These are phyloP conservation scores for Darksidea phi DNA, from an alignment of 495 filamentous ascomycete species.

Conservation along the genomic window DNA sequence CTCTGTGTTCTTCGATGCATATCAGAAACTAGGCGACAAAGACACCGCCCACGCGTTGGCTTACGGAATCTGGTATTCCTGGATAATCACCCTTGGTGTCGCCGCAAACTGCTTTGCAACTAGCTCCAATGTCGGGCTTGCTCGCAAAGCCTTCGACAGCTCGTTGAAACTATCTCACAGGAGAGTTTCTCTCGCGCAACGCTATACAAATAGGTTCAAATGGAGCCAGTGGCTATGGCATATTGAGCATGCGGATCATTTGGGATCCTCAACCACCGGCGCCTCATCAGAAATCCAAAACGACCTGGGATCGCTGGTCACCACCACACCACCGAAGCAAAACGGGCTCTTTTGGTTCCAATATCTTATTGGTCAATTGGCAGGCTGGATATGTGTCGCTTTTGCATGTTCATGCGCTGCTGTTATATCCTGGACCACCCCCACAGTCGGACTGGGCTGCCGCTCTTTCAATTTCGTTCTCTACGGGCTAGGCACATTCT, in stretches of 20 bases:
- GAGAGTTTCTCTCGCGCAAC: not conserved
- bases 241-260: not conserved
- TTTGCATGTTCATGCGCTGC: not conserved
- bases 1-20: not conserved
- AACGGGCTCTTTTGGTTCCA: not conserved
- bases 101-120: not conserved
- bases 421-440: not conserved
- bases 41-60: not conserved
- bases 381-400: not conserved
- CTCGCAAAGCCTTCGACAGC: not conserved
- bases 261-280: too few relatives aligned
- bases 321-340: not conserved
- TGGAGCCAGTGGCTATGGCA: not conserved
- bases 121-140: not conserved
- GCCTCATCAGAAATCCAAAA: not conserved
- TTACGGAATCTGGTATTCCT: not conserved
- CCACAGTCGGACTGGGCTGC: not conserved
- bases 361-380: not conserved
- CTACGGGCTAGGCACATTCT: not conserved
- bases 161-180: not conserved
- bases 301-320: not conserved
- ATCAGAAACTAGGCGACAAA: not conserved
- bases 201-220: not conserved
- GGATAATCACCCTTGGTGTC: not conserved
- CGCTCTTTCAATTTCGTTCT: constrained; percentile 1